Percentiles rank a stretch among this genome's conserved stretches.
Evolutionary conservation across 768 basidiomycete species (phyloP).

Genomic region (Podaxis sp.): DNA sequence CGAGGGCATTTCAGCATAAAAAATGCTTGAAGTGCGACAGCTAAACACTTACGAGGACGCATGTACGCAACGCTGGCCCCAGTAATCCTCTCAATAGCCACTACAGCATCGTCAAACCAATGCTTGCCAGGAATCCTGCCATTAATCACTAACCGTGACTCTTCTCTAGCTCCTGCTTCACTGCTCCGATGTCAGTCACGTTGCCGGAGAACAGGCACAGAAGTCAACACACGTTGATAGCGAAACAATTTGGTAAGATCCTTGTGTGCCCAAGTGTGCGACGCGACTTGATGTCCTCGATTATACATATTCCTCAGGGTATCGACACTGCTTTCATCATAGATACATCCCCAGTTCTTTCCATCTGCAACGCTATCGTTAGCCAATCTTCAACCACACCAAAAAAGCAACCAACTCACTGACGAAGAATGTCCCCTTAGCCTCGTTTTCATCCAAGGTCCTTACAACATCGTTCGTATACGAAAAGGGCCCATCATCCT

Average conservation of each 20-base stretch:
- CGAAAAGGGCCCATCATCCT: constrained; percentile 22
- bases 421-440: constrained; percentile 43
- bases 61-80: constrained; percentile 39
- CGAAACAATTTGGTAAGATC: constrained; percentile 34
- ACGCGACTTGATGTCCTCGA: constrained; percentile 44
- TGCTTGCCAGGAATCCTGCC: too few species aligned
- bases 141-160: constrained; percentile 28
- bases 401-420: constrained; percentile 25
- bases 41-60: constrained; percentile 35
- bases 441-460: constrained; percentile 26
- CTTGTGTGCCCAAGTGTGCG: constrained; percentile 49
- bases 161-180: constrained; percentile 31
- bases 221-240: constrained; percentile 27
- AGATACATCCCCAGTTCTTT: constrained; percentile 41
- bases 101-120: constrained; percentile 21
- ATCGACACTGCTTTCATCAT: constrained; percentile 26
- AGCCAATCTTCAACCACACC: not conserved
- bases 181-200: constrained; percentile 19
- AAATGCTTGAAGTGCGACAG: not conserved
- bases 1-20: not conserved
- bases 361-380: constrained; percentile 26
- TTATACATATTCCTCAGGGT: constrained; percentile 35
- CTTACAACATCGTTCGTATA: constrained; percentile 32
- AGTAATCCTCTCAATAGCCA: constrained; percentile 35
- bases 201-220: not conserved